Base-by-base conservation (phyloP, 768 basidiomycete genomes). In the Hemileccinum impolitum region DNA sequence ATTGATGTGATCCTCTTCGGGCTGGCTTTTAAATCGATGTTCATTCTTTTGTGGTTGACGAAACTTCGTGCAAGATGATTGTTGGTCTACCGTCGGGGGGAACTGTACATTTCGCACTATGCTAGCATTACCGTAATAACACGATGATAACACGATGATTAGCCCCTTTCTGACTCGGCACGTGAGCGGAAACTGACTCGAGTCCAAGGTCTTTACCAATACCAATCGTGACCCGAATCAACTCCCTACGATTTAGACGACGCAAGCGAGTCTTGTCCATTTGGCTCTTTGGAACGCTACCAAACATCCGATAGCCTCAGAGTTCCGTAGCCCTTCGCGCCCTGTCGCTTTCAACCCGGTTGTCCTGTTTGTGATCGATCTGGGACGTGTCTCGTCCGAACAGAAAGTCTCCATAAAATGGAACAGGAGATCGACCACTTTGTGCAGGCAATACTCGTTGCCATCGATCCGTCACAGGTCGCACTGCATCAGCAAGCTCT, bases 381-480 rank as follows among this genome's bases (percentile, higher is more conserved):
- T 46, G 11, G 54, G 51, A 45, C 61, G 49, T 47, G 47, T 53
- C 54, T 56, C 47, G 50, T 44, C 48, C 45, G 37, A 50, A 56
- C 60, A 45, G 23, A 41, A 38, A 36, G 42, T 54, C 50, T 47
- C 41, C 44, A 47, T 61, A 31, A 30, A 30, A 90, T 90, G 89
- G 84, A 89, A 32, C 82, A 80, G 62, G 82, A 87, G 72, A 75
- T 86, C 59, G 80, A 85, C 57, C 85, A 81, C 65, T 75, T 89
- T 55, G 82, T 88, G 15, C 87, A 85, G 70, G 94, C 94, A 41
- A 92, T 94, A 69, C 72, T 79, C 63, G 86, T 95, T 71, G 94
- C 93, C 43, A 87, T 87, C 52, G 86, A 93, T 73, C 87, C 85
- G 46, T 72, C 75, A 13, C 87, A 84, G 67, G 74, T 72, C 47